Base-by-base conservation (phyloP, 257 asterid genomes). In the Ligustrum vulgare region DNA sequence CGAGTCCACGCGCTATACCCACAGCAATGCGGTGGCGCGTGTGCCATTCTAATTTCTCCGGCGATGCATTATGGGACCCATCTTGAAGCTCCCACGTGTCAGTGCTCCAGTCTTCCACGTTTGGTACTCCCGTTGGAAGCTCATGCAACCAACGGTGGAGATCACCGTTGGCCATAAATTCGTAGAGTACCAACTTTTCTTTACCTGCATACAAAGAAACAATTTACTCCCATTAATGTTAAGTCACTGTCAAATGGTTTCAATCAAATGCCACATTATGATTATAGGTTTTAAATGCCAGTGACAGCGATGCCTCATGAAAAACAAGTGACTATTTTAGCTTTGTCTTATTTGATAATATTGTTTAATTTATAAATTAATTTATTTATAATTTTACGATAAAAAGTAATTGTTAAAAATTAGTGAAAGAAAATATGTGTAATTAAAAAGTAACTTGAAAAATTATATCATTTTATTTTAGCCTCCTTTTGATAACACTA, bases 21-120 rank as follows among this genome's bases (percentile, higher is more conserved):
- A 92, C 92, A 0, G 99, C 96, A 18, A 94, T 89, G 67, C 90
- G 96, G 91, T 94, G 99, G 93, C 98, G 98, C 87, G 95, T 91
- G 89, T 69, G 88, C 99, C 99, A 94, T 49, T 88, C 99, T 84
- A 87, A 47, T 67, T 86, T 88, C 20, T 86, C 93, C 9, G 96
- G 90, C 0, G 91, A 80, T 0, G 85, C 11, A 15, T 18, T 16
- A 10, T 77, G 81, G 39, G 89, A 9, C 28, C 80, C 90, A 2
- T 65, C 75, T 16, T 83, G 96, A 41, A 84, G 78, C 82, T 92
- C 97, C 99, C 98, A 94, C 25, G 97, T 89, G 87, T 94, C 99
- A 47, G 84, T 77, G 75, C 93, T 92, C 99, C 99, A 94, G 67
- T 94, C 99, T 51, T 94, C 99, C 43, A 92, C 88, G 66, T 92